Evolutionary conservation across 352 stramenopile genomes (phyloP), one percentile per base, ranked within the genome.

Genomic region (Phytophthora podocarpi): DNA sequence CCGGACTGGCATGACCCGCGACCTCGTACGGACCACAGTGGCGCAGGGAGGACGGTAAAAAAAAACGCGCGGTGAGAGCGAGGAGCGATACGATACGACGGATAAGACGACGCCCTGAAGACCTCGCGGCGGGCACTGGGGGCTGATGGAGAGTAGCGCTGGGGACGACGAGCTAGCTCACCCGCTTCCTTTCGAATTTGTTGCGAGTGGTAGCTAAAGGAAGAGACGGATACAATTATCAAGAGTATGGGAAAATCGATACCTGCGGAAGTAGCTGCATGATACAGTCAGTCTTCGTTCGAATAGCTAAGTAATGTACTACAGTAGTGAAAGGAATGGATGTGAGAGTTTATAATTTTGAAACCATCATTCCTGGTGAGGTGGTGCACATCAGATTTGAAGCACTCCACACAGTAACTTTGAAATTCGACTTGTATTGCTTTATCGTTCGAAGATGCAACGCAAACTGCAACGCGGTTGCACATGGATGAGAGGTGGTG

Each of bases 161-260:
- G 26, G 11, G 28, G 43, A 52, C 23, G 40, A 13, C 34, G 34
- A 27, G 34, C n/a, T 55, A 49, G 55, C 34, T 57, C 45, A 18
- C 11, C 39, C 23, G 15, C 58, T 61, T 48, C 58, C 40, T 67
- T 67, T 60, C 47, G 51, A 59, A 52, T 43, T n/a, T 13, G 21
- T 15, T 39, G 12, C 40, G 32, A n/a, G n/a, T n/a, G n/a, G n/a
- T n/a, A n/a, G n/a, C n/a, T n/a, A 34, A 16, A 18, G 26, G 13
- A 39, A 60, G 31, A 12, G 16, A 10, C 13, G 23, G 8, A 47
- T 56, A 46, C 2, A 46, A 7, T 37, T 12, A 13, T 5, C 2
- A 57, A 57, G 49, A 40, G n/a, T 40, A 21, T 4, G 4, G n/a
- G 10, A 57, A 13, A 48, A 30, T 23, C 39, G 5, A 48, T 57